phyloP scores from a whole-genome alignment of 2,329 filamentous ascomycete species.

The Talaromyces piceae region DNA sequence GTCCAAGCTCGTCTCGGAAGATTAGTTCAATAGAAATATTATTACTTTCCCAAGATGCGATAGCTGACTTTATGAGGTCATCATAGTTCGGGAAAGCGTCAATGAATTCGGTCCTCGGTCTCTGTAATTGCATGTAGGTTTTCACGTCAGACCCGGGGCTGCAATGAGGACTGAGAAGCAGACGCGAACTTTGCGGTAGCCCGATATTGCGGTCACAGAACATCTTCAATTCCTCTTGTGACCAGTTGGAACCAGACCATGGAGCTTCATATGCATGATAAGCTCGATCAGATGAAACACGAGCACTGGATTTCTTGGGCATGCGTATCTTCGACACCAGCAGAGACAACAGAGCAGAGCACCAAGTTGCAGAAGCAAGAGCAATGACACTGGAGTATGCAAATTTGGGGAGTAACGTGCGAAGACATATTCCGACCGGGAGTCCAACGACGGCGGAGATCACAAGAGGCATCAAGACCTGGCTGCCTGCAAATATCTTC shows the following conservation, averaged over 20 bases:
- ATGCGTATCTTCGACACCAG: conserved; percentile 43
- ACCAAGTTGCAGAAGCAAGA: conserved; percentile 46
- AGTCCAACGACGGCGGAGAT: conserved; percentile 42
- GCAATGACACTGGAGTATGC: conserved; percentile 42
- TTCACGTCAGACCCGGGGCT: conserved; percentile 41
- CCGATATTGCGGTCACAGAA: conserved; percentile 38
- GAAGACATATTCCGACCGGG: conserved; percentile 40
- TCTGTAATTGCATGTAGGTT: conserved; percentile 33
- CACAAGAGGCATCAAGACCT: conserved; percentile 42
- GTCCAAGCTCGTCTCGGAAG: conserved; percentile 24
- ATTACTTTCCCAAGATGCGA: conserved; percentile 26
- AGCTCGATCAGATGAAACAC: conserved; percentile 24
- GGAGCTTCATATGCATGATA: conserved; percentile 41
- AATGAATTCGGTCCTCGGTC: conserved; percentile 23
- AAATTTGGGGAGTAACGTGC: conserved; percentile 32
- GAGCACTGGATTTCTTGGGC: conserved; percentile 34
- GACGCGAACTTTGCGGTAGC: conserved; percentile 37
- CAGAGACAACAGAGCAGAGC: conserved; percentile 43
- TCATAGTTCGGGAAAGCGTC: conserved; percentile 41
- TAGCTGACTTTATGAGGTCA: conserved; percentile 26
- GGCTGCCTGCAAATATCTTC: conserved; percentile 46
- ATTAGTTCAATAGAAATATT: conserved; percentile 29
- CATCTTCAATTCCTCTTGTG: conserved; percentile 44
- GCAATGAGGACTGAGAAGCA: conserved; percentile 31
- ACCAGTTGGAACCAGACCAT: conserved; percentile 40